phyloP scores from a whole-genome alignment of 2,329 filamentous ascomycete genomes.

The Thermothelomyces thermophilus region DNA sequence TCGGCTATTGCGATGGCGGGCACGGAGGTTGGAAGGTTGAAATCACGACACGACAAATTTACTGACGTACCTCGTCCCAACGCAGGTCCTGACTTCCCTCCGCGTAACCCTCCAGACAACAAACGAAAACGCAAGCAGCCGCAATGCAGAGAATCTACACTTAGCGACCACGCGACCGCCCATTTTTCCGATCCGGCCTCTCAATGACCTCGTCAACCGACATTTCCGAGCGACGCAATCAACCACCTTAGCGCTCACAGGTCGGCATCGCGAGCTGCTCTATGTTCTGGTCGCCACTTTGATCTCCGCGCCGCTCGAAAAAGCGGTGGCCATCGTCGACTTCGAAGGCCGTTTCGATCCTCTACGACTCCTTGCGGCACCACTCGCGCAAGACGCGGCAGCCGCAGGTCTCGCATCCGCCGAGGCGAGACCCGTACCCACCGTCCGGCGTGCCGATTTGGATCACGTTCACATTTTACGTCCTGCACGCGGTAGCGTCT shows the following conservation, averaged over 20 bases:
- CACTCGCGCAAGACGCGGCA: not conserved
- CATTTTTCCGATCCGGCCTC: conserved; percentile 36
- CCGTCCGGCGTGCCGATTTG: conserved; percentile 32
- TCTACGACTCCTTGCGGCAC: conserved; percentile 35
- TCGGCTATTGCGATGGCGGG: not conserved
- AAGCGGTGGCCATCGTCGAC: conserved; percentile 50
- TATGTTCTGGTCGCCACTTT: conserved; percentile 50
- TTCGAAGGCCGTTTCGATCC: conserved; percentile 49
- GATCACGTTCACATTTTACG: conserved; percentile 41
- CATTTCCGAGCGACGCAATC: conserved; percentile 45
- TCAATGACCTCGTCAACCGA: conserved; percentile 41
- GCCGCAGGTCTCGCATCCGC: not conserved
- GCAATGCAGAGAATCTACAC: conserved; percentile 11
- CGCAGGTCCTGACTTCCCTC: conserved; percentile 27
- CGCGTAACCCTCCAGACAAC: conserved; percentile 18
- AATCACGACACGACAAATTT: not conserved
- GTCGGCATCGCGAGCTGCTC: conserved; percentile 48
- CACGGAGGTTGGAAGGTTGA: conserved; percentile 1
- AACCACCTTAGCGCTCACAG: conserved; percentile 43
- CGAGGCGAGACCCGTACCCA: not conserved
- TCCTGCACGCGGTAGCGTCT: conserved; percentile 26
- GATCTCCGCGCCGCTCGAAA: conserved; percentile 40
- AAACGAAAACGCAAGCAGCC: conserved; percentile 11
- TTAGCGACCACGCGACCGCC: not conserved
- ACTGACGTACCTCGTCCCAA: not conserved